Evolutionary conservation across 1,284 basidiomycete genomes (phyloP).

Genomic region (Apiotrichum sp.): DNA sequence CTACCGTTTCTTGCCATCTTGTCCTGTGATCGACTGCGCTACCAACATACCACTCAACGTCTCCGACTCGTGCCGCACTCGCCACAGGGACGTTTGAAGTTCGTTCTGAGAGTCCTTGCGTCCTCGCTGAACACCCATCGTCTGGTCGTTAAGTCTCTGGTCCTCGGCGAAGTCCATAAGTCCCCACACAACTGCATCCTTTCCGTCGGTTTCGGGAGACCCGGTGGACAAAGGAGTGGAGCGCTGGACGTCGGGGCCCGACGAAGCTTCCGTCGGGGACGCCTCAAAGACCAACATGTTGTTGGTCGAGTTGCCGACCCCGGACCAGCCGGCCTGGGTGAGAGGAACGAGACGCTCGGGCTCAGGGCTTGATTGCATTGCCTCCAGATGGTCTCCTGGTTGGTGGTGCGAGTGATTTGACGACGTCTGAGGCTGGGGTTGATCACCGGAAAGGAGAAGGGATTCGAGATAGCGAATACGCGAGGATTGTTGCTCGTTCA

Average conservation of each 20-base stretch:
- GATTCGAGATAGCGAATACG: slow-evolving; percentile 37
- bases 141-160: neutral
- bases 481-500: slow-evolving; percentile 28
- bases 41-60: too few species aligned
- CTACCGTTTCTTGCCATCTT: too few species aligned
- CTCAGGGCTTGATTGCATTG: slow-evolving; percentile 35
- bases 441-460: slow-evolving; percentile 17
- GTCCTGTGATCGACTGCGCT: too few species aligned
- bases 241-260: slow-evolving; percentile 22
- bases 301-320: slow-evolving; percentile 2
- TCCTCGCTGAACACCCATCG: neutral
- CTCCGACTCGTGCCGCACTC: too few species aligned
- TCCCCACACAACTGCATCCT: slow-evolving; percentile 18
- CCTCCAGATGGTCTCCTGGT: slow-evolving; percentile 20
- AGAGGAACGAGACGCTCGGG: slow-evolving; percentile 26
- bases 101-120: slow-evolving; percentile 29
- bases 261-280: slow-evolving; percentile 28
- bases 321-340: slow-evolving; percentile 13
- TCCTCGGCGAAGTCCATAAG: slow-evolving; percentile 15
- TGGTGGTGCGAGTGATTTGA: slow-evolving; percentile 10
- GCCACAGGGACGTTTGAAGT: slow-evolving; percentile 27
- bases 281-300: slow-evolving; percentile 29
- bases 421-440: slow-evolving; percentile 1
- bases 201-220: slow-evolving; percentile 21
- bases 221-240: slow-evolving; percentile 19